phyloP scores from a whole-genome alignment of 257 asterid genomes.

The Anisodus acutangulus region DNA sequence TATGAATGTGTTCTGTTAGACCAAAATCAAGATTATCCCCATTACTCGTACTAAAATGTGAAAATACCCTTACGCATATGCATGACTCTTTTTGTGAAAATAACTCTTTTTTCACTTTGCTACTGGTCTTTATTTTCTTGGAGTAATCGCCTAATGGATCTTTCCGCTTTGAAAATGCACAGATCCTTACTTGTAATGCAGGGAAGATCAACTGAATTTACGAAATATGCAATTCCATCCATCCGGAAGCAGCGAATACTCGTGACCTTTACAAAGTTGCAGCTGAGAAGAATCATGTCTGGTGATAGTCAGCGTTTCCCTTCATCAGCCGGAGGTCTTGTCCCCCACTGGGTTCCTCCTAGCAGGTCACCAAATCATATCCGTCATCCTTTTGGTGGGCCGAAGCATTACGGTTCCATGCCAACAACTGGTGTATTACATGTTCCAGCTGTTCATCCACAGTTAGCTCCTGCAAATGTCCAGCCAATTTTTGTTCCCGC shows the following conservation, averaged over 20 bases:
- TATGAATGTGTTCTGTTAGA: not conserved
- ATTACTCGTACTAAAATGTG: not conserved
- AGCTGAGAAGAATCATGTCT: constrained; percentile 49
- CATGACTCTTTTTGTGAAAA: not conserved
- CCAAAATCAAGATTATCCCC: not conserved
- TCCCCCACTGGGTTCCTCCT: constrained; percentile 63
- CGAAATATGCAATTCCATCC: constrained; percentile 73
- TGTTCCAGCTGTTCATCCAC: constrained; percentile 46
- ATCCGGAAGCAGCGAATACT: constrained; percentile 66
- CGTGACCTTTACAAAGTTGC: constrained; percentile 67
- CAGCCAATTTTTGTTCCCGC: constrained; percentile 63
- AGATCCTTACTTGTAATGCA: constrained; percentile 74
- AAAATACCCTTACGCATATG: not conserved
- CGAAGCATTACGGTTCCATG: constrained; percentile 53
- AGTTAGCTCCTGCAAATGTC: constrained; percentile 49
- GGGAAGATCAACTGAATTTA: constrained; percentile 70
- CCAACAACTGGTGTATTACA: constrained; percentile 52
- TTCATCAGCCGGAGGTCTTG: constrained; percentile 39
- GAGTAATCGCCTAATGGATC: not conserved
- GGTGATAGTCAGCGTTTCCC: constrained; percentile 44
- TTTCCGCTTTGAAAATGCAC: constrained; percentile 33
- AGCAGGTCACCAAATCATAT: constrained; percentile 59
- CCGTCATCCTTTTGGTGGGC: constrained; percentile 49
- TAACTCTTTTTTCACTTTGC: not conserved
- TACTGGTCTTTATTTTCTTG: not conserved